These are phyloP conservation scores for Haematococcus lacustris DNA, from an alignment of 139 green algal genomes.

Conservation along the genomic window DNA sequence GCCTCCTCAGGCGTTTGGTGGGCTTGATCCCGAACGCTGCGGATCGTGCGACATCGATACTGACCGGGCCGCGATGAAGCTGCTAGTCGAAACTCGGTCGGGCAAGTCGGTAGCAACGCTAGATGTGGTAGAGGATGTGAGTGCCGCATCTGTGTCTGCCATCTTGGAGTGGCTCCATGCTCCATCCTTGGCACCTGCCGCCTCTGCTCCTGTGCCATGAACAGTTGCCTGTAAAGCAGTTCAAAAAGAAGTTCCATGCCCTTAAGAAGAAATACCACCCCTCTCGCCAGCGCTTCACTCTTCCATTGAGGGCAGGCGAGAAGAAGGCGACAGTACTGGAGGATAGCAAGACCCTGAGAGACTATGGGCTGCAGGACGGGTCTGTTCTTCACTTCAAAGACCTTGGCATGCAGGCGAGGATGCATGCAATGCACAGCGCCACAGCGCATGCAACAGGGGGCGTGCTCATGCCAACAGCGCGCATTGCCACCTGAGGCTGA, in stretches of 20 bases:
- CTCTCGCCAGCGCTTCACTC: slow-evolving; percentile 65
- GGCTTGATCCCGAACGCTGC: too few species aligned
- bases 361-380: slow-evolving; percentile 58
- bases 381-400: slow-evolving; percentile 86
- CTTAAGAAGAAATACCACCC: slow-evolving; percentile 51
- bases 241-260: slow-evolving; percentile 67
- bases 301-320: slow-evolving; percentile 54
- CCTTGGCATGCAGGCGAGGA: slow-evolving; percentile 70
- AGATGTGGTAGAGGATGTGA: slow-evolving; percentile 23
- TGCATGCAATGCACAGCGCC: too few species aligned
- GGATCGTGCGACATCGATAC: too few species aligned
- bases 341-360: slow-evolving; percentile 45
- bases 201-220: not conserved
- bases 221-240: slow-evolving; percentile 71
- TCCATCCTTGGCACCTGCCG: not conserved
- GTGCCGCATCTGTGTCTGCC: not conserved
- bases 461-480: not conserved
- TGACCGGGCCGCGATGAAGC: too few species aligned
- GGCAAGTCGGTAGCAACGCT: slow-evolving; percentile 39
- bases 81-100: slow-evolving; percentile 37
- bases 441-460: not conserved
- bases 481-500: not conserved
- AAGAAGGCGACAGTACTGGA: slow-evolving; percentile 51
- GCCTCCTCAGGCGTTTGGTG: too few species aligned
- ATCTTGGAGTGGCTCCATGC: not conserved